Conservation (phyloP, 2,329 filamentous ascomycete species). For the Curvularia sp. region DNA sequence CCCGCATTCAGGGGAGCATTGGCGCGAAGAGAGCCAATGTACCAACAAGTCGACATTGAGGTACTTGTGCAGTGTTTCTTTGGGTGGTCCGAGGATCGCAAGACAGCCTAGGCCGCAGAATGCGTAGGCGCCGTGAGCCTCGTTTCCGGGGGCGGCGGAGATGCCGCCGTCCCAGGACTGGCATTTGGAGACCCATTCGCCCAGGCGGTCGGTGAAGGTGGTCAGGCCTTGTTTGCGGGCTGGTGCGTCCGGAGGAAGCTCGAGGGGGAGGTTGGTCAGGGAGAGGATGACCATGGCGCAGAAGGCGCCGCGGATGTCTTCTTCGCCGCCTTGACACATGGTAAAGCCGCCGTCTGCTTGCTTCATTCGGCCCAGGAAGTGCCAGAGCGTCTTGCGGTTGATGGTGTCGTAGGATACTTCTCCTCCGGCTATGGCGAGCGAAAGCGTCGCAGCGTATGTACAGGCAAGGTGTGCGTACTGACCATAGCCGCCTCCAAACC, state of each 20-base stretch:
- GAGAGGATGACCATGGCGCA: slow-evolving; percentile 86
- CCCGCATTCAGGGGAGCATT: slow-evolving; percentile 89
- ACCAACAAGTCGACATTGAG: slow-evolving; percentile 79
- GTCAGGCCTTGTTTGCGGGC: slow-evolving; percentile 68
- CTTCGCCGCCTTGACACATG: slow-evolving; percentile 84
- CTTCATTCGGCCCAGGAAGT: slow-evolving; percentile 86
- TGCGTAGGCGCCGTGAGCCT: slow-evolving; percentile 95
- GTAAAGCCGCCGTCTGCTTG: slow-evolving; percentile 88
- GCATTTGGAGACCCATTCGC: slow-evolving; percentile 82
- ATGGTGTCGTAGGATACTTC: slow-evolving; percentile 75
- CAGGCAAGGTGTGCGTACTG: slow-evolving; percentile 88
- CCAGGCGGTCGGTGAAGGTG: slow-evolving; percentile 74
- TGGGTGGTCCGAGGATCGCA: slow-evolving; percentile 81
- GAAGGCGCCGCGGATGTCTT: slow-evolving; percentile 92
- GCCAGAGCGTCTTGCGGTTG: slow-evolving; percentile 86
- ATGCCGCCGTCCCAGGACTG: slow-evolving; percentile 97
- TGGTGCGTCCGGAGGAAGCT: slow-evolving; percentile 75
- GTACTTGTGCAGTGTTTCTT: slow-evolving; percentile 75
- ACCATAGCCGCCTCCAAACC: slow-evolving; percentile 92
- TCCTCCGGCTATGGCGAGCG: slow-evolving; percentile 79
- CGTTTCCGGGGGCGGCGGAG: slow-evolving; percentile 80
- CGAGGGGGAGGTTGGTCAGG: slow-evolving; percentile 80
- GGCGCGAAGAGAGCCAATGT: slow-evolving; percentile 86
- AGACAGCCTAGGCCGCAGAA: slow-evolving; percentile 93
- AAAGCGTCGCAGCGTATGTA: slow-evolving; percentile 83